Evolutionary conservation across 495 filamentous ascomycete genomes (phyloP).

Genomic region (Evernia prunastri): DNA sequence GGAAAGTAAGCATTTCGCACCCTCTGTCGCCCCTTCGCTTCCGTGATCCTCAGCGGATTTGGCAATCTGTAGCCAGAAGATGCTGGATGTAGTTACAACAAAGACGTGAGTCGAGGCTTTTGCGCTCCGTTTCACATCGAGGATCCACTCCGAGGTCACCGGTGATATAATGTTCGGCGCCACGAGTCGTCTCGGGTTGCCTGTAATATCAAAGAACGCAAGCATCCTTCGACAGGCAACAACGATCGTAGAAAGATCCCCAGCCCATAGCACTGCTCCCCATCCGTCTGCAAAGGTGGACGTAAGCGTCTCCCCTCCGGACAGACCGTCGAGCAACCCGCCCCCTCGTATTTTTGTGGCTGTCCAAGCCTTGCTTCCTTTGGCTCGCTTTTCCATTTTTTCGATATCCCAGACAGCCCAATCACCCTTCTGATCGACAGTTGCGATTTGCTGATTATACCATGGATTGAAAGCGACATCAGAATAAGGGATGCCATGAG

Average conservation of each 20-base stretch:
- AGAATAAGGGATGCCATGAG: constrained; percentile 54
- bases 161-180: constrained; percentile 35
- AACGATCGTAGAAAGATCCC: constrained; percentile 40
- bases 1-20: constrained; percentile 28
- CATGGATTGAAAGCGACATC: constrained; percentile 78
- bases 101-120: constrained; percentile 46
- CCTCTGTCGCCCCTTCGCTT: constrained; percentile 17
- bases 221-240: constrained; percentile 40
- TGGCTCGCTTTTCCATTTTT: constrained; percentile 33
- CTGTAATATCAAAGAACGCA: constrained; percentile 37
- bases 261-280: constrained; percentile 45
- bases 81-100: constrained; percentile 46
- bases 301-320: background rate
- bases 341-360: constrained; percentile 25
- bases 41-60: constrained; percentile 14
- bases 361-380: constrained; percentile 27
- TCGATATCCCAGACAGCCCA: constrained; percentile 75
- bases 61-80: constrained; percentile 39
- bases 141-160: constrained; percentile 45
- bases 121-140: constrained; percentile 45
- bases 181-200: constrained; percentile 23
- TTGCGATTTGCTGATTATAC: constrained; percentile 58
- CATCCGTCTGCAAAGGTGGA: constrained; percentile 40
- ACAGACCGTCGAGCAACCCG: background rate
- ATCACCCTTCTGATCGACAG: constrained; percentile 63